These are phyloP conservation scores for Penstemon davidsonii DNA, from an alignment of 257 asterid species.

Conservation along the genomic window DNA sequence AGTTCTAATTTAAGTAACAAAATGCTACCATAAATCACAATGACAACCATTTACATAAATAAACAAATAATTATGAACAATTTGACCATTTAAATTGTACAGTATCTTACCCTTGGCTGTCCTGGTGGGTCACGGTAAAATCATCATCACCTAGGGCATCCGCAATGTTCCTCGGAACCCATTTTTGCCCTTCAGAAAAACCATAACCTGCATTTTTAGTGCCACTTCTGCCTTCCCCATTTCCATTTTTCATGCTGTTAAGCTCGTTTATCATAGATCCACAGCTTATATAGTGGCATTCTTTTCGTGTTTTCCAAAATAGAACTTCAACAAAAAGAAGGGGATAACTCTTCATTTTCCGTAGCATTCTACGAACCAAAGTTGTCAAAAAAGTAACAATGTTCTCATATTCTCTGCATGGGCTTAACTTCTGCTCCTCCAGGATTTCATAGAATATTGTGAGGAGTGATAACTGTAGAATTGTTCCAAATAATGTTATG, in stretches of 20 bases:
- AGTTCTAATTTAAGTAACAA: conserved; percentile 11
- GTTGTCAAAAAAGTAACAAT: conserved; percentile 69
- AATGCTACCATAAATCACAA: not conserved
- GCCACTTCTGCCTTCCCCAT: conserved; percentile 38
- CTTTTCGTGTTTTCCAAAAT: conserved; percentile 78
- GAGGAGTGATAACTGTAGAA: conserved; percentile 74
- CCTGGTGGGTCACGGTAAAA: conserved; percentile 37
- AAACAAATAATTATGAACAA: conserved; percentile 17
- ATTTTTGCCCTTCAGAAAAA: conserved; percentile 47
- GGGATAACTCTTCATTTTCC: conserved; percentile 82
- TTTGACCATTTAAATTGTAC: conserved; percentile 17
- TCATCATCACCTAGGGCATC: conserved; percentile 98
- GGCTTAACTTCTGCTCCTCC: conserved; percentile 87
- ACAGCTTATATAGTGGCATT: conserved; percentile 77
- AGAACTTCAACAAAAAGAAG: conserved; percentile 83
- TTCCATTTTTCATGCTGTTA: conserved; percentile 41
- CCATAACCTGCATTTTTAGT: conserved; percentile 43
- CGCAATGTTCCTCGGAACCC: conserved; percentile 77
- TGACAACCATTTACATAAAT: conserved; percentile 22
- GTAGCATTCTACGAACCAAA: conserved; percentile 80
- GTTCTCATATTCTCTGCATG: conserved; percentile 72
- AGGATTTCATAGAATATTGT: conserved; percentile 74
- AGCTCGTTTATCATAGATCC: conserved; percentile 75
- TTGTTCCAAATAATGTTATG: conserved; percentile 31
- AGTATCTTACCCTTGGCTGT: conserved; percentile 43